Conservation (phyloP, 352 stramenopile genomes). For the Phytophthora pinifolia region DNA sequence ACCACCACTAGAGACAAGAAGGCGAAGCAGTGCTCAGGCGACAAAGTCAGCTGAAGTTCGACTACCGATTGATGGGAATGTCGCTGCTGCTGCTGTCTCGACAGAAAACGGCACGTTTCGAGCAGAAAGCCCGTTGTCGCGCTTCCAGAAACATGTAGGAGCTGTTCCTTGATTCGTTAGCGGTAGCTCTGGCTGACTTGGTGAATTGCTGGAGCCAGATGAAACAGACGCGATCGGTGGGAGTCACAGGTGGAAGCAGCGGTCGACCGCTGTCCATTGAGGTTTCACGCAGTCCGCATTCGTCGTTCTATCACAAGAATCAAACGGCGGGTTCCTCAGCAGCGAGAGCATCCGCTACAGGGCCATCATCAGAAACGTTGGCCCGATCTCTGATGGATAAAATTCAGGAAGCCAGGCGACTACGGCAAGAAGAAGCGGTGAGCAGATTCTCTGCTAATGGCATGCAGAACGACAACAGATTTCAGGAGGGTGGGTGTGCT, state of each 20-base stretch:
- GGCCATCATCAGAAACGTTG: conserved; percentile 8
- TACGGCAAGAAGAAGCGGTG: conserved; percentile 5
- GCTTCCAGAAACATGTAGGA: conserved; percentile 45
- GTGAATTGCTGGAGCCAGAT: conserved; percentile 8
- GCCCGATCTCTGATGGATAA: conserved; percentile 34
- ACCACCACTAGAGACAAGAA: background rate
- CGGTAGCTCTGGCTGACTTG: conserved; percentile 5
- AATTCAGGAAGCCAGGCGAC: conserved; percentile 41
- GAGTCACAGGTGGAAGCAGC: background rate
- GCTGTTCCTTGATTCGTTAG: background rate
- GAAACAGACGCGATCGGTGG: conserved; percentile 2
- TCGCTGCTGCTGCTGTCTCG: background rate
- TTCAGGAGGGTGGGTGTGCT: background rate
- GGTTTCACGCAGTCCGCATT: background rate
- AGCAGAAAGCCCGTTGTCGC: conserved; percentile 42
- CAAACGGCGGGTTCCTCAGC: background rate
- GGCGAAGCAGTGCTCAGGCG: background rate
- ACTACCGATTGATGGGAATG: background rate
- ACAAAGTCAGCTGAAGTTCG: background rate
- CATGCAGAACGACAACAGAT: background rate
- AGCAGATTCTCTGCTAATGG: background rate
- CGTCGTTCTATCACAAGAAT: background rate
- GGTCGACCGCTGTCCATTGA: background rate
- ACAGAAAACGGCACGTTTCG: background rate
- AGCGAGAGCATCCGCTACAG: background rate